Evolutionary conservation across 208 protist genomes (phyloP).

Genomic region (Leishmania lainsoni): DNA sequence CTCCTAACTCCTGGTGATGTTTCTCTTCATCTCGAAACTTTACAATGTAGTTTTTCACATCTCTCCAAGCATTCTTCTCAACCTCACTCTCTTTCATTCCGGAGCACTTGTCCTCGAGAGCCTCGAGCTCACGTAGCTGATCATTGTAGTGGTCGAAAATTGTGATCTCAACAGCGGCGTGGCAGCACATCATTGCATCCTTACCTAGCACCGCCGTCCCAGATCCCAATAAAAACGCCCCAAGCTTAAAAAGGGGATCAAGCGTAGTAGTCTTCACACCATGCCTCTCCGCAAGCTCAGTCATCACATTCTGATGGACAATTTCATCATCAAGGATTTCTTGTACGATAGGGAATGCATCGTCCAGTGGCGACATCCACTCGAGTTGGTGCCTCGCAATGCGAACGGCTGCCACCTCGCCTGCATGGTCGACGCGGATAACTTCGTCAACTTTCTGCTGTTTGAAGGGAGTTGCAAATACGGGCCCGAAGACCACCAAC

Average conservation of each 20-base stretch:
- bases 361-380: constrained; percentile 79
- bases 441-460: constrained; percentile 82
- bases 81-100: constrained; percentile 30
- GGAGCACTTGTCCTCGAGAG: constrained; percentile 36
- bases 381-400: constrained; percentile 77
- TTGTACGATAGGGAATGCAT: constrained; percentile 64
- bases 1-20: constrained; percentile 85
- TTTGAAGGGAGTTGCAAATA: constrained; percentile 54
- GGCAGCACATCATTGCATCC: constrained; percentile 89
- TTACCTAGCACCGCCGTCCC: constrained; percentile 77
- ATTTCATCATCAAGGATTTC: constrained; percentile 85
- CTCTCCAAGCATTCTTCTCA: constrained; percentile 53
- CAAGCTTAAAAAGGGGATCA: constrained; percentile 76
- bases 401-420: constrained; percentile 79
- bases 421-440: constrained; percentile 82
- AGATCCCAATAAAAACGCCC: constrained; percentile 73
- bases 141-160: constrained; percentile 91
- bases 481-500: constrained; percentile 18
- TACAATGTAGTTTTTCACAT: constrained; percentile 74
- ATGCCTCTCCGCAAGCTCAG: constrained; percentile 70
- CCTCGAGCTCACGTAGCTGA: constrained; percentile 81
- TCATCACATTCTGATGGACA: constrained; percentile 76
- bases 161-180: constrained; percentile 84
- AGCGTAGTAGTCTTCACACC: constrained; percentile 60
- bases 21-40: constrained; percentile 88